Evolutionary conservation across 2,329 filamentous ascomycete species (phyloP).

Genomic region (Nothophaeocryptopus gaeumannii): DNA sequence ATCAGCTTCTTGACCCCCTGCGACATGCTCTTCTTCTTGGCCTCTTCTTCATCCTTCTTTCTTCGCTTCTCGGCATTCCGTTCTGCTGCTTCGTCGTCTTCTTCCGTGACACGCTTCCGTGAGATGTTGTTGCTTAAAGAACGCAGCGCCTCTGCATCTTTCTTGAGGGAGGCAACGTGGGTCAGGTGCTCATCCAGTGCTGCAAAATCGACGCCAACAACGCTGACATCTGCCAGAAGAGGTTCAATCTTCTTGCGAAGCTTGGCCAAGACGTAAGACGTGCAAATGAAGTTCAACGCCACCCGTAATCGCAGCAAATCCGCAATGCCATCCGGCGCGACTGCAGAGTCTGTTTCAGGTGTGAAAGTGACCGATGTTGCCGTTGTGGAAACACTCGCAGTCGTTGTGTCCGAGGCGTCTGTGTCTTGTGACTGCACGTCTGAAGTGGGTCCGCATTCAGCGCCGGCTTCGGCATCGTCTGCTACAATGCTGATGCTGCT

Average conservation of each 20-base stretch:
- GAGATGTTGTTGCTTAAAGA: conserved; percentile 65
- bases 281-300: conserved; percentile 63
- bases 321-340: conserved; percentile 42
- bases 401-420: conserved; percentile 28
- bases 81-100: conserved; percentile 65
- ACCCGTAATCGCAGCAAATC: conserved; percentile 63
- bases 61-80: conserved; percentile 69
- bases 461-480: conserved; percentile 23
- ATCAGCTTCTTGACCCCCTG: conserved; percentile 74
- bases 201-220: conserved; percentile 58
- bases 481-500: conserved; percentile 36
- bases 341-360: conserved; percentile 18
- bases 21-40: conserved; percentile 76
- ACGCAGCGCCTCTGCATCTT: conserved; percentile 68
- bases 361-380: conserved; percentile 32
- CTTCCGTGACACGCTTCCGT: conserved; percentile 56
- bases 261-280: conserved; percentile 56
- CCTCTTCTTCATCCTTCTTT: conserved; percentile 85
- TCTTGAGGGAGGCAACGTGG: conserved; percentile 63
- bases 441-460: conserved; percentile 14
- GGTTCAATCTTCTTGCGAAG: conserved; percentile 46
- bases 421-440: conserved; percentile 22
- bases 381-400: conserved; percentile 22
- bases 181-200: conserved; percentile 69
- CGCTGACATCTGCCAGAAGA: conserved; percentile 38